These are phyloP conservation scores for Linnemannia elongata DNA, from an alignment of 192 early-diverging fungal species.

Conservation along the genomic window DNA sequence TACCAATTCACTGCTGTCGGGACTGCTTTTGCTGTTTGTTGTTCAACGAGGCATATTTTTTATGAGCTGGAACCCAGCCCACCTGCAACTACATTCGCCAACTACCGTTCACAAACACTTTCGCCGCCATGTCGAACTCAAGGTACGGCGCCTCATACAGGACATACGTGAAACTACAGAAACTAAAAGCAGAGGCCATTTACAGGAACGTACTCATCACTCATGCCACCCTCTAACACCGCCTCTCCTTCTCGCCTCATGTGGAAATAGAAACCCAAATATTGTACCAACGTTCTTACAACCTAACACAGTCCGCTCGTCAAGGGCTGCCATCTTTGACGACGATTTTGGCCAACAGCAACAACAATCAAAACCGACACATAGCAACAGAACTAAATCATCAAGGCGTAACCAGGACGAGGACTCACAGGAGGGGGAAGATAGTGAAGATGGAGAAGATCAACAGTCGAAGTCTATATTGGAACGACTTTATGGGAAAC, in stretches of 20 bases:
- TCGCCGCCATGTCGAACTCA: background rate
- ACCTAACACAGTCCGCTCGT: conserved; percentile 36
- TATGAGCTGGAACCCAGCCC: background rate
- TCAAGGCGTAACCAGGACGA: background rate
- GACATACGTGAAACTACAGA: background rate
- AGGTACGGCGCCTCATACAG: background rate
- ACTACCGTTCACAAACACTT: background rate
- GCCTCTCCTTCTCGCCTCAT: background rate
- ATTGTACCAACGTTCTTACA: conserved; percentile 34
- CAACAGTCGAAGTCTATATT: conserved; percentile 23
- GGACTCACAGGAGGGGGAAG: background rate
- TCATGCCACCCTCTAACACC: background rate
- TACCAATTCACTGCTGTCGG: background rate
- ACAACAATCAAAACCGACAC: background rate
- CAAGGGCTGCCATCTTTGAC: conserved; percentile 42
- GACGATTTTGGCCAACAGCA: conserved; percentile 1
- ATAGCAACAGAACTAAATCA: background rate
- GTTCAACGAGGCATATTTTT: background rate
- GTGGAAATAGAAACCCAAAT: conserved; percentile 6
- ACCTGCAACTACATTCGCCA: background rate
- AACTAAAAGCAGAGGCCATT: background rate
- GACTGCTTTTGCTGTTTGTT: conserved; percentile 1
- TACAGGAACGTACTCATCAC: background rate
- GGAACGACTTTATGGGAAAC: conserved; percentile 34
- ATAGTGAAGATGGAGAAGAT: conserved; percentile 32